phyloP scores from a whole-genome alignment of 2,329 filamentous ascomycete species.

The Trichoderma sp. region DNA sequence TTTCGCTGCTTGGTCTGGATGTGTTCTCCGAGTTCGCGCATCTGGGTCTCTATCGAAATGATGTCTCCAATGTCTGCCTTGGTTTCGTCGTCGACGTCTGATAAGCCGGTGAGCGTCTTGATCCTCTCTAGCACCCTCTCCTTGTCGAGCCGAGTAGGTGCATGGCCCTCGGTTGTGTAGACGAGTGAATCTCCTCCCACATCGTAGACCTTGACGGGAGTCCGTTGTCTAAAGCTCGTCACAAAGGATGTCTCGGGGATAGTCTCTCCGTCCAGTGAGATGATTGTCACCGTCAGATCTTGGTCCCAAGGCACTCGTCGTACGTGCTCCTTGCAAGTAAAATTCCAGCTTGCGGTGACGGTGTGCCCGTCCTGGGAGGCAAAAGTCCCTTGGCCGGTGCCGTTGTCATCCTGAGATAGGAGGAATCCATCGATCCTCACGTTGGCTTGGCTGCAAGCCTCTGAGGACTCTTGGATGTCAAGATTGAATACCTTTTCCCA shows the following conservation, averaged over 20 bases:
- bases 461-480: slow-evolving; percentile 9
- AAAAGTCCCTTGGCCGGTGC: slow-evolving; percentile 17
- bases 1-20: slow-evolving; percentile 6
- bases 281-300: slow-evolving; percentile 6
- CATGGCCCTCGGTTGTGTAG: slow-evolving; percentile 9
- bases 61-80: slow-evolving; percentile 7
- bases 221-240: slow-evolving; percentile 13
- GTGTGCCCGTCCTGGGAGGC: slow-evolving; percentile 9
- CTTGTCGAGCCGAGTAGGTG: neutral
- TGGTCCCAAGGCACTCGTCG: slow-evolving; percentile 15
- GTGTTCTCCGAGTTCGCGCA: neutral
- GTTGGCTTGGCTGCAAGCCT: slow-evolving; percentile 10
- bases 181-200: slow-evolving; percentile 11
- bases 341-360: slow-evolving; percentile 19
- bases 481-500: slow-evolving; percentile 6
- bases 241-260: slow-evolving; percentile 6
- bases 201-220: slow-evolving; percentile 4
- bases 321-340: slow-evolving; percentile 12
- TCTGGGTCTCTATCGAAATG: neutral
- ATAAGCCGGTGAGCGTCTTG: neutral
- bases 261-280: slow-evolving; percentile 13
- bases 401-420: slow-evolving; percentile 17
- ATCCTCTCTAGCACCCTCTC: neutral
- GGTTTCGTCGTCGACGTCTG: neutral
- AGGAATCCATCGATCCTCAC: slow-evolving; percentile 17